Evolutionary conservation across 257 asterid genomes (phyloP).

Genomic region (Rehmannia glutinosa): DNA sequence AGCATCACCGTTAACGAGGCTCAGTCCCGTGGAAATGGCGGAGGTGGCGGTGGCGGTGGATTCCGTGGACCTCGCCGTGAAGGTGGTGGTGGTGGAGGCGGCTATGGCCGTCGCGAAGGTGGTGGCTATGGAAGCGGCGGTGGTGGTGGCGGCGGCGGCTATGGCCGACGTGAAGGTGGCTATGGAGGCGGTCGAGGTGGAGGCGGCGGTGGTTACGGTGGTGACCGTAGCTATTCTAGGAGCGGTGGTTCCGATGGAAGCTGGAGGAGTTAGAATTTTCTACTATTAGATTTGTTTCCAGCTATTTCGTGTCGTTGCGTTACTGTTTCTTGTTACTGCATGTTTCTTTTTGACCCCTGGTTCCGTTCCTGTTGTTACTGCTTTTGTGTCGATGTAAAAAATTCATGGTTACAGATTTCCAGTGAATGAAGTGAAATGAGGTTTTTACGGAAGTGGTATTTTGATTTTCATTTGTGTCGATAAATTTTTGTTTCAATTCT

Average conservation of each 20-base stretch:
- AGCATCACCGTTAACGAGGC: constrained; percentile 92
- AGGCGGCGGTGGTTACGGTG: constrained; percentile 25
- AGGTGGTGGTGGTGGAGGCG: constrained; percentile 35
- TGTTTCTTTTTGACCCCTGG: not conserved
- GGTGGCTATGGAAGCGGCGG: constrained; percentile 31
- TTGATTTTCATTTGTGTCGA: no score
- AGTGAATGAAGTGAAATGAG: constrained; percentile 26
- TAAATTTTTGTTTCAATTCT: no score
- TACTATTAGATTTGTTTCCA: not conserved
- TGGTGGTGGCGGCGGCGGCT: constrained; percentile 18
- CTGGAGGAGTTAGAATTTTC: constrained; percentile 55
- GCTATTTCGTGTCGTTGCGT: not conserved
- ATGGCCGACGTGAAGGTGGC: constrained; percentile 23
- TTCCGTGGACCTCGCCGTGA: constrained; percentile 38
- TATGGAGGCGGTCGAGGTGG: constrained; percentile 27
- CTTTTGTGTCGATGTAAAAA: not conserved
- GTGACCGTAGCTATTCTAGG: constrained; percentile 25
- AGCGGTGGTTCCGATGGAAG: constrained; percentile 33
- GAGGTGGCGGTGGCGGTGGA: constrained; percentile 34
- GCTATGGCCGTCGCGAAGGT: constrained; percentile 25
- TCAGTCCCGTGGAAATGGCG: constrained; percentile 74
- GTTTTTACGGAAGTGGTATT: not conserved
- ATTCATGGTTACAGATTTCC: constrained; percentile 20
- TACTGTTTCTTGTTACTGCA: not conserved
- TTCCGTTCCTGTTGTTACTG: not conserved